Percentiles rank a stretch among this genome's conserved stretches.
Conservation (phyloP, 2,329 filamentous ascomycete genomes). For the Fusarium fujikuroi region DNA sequence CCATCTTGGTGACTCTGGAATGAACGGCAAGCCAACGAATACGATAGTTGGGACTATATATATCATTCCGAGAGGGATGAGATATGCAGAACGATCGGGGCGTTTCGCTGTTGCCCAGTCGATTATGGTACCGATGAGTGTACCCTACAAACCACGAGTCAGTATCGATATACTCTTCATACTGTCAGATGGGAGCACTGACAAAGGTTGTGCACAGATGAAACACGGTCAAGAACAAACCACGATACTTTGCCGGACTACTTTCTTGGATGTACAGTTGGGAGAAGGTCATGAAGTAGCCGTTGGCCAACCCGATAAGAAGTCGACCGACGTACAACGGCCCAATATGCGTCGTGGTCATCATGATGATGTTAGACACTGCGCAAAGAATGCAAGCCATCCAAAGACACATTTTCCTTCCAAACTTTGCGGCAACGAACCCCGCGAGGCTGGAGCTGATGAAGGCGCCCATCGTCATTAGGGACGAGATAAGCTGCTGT, state of each 20-base stretch:
- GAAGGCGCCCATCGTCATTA: slow-evolving; percentile 41
- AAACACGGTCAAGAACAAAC: slow-evolving; percentile 35
- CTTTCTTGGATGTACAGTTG: slow-evolving; percentile 39
- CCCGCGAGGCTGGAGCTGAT: slow-evolving; percentile 39
- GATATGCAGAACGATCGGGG: slow-evolving; percentile 35
- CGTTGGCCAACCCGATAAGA: slow-evolving; percentile 37
- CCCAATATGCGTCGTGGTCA: slow-evolving; percentile 34
- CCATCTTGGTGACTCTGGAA: slow-evolving; percentile 39
- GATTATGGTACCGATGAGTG: slow-evolving; percentile 36
- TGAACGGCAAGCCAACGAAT: slow-evolving; percentile 23
- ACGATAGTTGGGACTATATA: slow-evolving; percentile 30
- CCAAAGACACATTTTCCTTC: slow-evolving; percentile 31
- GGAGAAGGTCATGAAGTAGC: slow-evolving; percentile 41
- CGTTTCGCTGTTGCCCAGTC: slow-evolving; percentile 37
- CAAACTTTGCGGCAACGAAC: slow-evolving; percentile 26
- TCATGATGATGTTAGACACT: slow-evolving; percentile 39
- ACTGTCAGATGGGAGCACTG: neutral
- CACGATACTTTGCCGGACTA: slow-evolving; percentile 38
- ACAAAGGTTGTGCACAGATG: slow-evolving; percentile 39
- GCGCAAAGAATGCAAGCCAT: slow-evolving; percentile 37
- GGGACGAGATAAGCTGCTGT: slow-evolving; percentile 37
- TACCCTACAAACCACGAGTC: slow-evolving; percentile 8
- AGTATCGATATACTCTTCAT: accelerated
- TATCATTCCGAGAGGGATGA: slow-evolving; percentile 37
- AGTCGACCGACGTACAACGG: slow-evolving; percentile 30